Conservation (phyloP, 2,329 filamentous ascomycete species). For the Tolypocladium tropicale region DNA sequence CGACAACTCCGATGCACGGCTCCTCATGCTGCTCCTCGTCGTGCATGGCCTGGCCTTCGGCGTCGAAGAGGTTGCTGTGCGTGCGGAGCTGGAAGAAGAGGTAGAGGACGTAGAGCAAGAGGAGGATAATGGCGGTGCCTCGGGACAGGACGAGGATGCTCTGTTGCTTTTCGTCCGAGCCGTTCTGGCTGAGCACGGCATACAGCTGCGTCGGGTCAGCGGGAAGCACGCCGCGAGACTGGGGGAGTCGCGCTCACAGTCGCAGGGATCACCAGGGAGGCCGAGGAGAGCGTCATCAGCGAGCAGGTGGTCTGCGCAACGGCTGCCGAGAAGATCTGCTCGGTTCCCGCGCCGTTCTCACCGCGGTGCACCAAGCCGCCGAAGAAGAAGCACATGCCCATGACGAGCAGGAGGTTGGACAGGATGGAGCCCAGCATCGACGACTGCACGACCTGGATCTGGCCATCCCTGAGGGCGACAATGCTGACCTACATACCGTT, state of each 20-base stretch:
- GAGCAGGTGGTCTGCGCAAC: conserved; percentile 70
- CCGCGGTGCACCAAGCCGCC: conserved; percentile 57
- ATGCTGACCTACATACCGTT: conserved; percentile 64
- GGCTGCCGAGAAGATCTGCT: conserved; percentile 65
- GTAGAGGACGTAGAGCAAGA: conserved; percentile 66
- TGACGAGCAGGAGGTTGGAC: conserved; percentile 83
- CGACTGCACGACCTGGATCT: conserved; percentile 94
- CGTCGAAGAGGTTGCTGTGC: conserved; percentile 62
- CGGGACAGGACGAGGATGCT: conserved; percentile 65
- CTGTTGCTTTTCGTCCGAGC: conserved; percentile 27
- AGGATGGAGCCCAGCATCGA: conserved; percentile 95
- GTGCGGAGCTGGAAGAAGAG: conserved; percentile 70
- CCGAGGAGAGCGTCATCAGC: conserved; percentile 65
- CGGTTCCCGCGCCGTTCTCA: conserved; percentile 44
- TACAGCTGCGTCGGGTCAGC: conserved; percentile 40
- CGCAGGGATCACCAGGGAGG: conserved; percentile 70
- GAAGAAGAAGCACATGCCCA: conserved; percentile 71
- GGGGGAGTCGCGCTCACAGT: conserved; percentile 35
- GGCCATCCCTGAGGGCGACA: conserved; percentile 71
- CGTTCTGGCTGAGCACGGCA: conserved; percentile 43
- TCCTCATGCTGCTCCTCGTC: conserved; percentile 30
- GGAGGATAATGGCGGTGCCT: conserved; percentile 64
- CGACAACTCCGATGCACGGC: conserved; percentile 48
- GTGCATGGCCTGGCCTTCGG: conserved; percentile 34
- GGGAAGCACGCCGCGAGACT: not conserved